These are phyloP conservation scores for Dryas alaskensis DNA, from an alignment of 306 rosid species.

Conservation along the genomic window DNA sequence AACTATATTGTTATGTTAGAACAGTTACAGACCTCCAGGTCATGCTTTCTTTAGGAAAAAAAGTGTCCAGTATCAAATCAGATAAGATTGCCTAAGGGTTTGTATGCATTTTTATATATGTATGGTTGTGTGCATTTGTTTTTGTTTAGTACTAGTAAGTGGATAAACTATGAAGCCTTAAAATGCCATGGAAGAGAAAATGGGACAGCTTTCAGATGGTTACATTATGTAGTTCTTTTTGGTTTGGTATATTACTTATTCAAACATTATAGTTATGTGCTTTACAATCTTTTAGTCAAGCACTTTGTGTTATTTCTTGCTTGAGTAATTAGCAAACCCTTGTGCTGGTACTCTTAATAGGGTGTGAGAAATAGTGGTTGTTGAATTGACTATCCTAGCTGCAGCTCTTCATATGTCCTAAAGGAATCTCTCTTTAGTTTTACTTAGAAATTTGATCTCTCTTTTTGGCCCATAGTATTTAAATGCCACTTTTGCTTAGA, in stretches of 20 bases:
- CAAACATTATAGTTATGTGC: neutral
- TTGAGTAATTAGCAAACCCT: conserved; percentile 1
- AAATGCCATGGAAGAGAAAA: neutral
- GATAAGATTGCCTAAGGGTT: too few species aligned
- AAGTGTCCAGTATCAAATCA: neutral
- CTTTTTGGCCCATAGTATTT: neutral
- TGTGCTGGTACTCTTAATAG: neutral
- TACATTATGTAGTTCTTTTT: neutral
- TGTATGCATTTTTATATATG: too few species aligned
- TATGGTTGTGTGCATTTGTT: neutral
- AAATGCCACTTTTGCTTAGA: neutral
- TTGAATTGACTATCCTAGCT: conserved; percentile 1
- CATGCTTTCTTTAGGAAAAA: neutral
- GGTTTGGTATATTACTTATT: neutral
- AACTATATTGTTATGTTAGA: too few species aligned
- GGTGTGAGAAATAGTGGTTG: neutral
- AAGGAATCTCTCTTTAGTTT: neutral
- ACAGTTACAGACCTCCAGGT: too few species aligned
- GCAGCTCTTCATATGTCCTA: neutral
- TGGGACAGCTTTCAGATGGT: neutral
- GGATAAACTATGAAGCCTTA: neutral
- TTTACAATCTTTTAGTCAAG: neutral
- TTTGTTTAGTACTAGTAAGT: neutral
- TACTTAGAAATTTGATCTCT: neutral
- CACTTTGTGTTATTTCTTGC: neutral